Evolutionary conservation across 2,329 filamentous ascomycete genomes (phyloP), one percentile per base, ranked within the genome.

Genomic region (Capronia coronata): DNA sequence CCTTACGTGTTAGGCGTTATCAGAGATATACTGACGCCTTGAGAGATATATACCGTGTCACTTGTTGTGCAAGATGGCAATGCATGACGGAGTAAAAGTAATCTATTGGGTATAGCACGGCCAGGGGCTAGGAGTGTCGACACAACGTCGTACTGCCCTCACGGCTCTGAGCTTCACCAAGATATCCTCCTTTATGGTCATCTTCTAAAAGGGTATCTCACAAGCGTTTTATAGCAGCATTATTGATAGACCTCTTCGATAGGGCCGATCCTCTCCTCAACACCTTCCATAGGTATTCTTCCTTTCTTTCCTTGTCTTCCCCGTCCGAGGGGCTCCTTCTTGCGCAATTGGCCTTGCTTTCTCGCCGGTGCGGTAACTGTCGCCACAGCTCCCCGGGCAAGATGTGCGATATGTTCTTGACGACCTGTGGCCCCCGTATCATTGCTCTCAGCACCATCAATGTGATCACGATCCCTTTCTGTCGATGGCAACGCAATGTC

Each of bases 401-500:
- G 25, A 11, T 43, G 34, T 22, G 46, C 34, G 13, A 57, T 41
- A 5, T 47, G 48, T 1, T 54, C 51, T 38, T 40, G 38, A 18
- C 40, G 39, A 19, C 14, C 29, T 10, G 46, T 45, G 7, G 30
- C 7, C 13, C 29, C 21, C 13, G 41, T 14, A 25, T 38, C 47
- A 6, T 47, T 43, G 4, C 46, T 44, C 4, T 6, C 35, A 8
- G n/a, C 43, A 22, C 30, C 34, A 11, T 43, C 32, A 23, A 13
- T 22, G 9, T 21, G 57, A 46, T 60, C 52, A 22, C 62, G 59
- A 32, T 59, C 58, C 51, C 66, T 64, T 43, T 65, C 65, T 42
- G 67, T 68, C 30, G 60, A 63, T 3, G 59, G 62, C 13, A 63
- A 37, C 8, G 60, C 56, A 44, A 60, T 57, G 14, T 61, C 61